Evolutionary conservation across 208 protist genomes (phyloP).

Genomic region (Leishmania lainsoni): DNA sequence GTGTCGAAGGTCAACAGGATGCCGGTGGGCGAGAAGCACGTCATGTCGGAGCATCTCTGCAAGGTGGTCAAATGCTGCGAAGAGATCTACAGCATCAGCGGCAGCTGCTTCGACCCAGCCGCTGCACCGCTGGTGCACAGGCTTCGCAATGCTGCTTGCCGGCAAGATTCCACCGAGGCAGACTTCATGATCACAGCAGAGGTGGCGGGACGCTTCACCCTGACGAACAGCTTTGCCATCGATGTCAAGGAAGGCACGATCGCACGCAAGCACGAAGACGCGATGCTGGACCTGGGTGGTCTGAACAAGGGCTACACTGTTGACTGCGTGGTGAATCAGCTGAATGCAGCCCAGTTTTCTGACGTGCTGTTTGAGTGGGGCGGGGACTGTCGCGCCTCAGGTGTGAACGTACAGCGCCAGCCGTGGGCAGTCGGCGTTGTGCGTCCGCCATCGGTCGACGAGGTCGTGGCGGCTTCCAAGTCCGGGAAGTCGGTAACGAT

Average conservation of each 20-base stretch:
- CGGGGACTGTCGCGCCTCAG: slow-evolving; percentile 48
- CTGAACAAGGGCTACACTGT: slow-evolving; percentile 67
- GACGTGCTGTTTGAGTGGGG: slow-evolving; percentile 69
- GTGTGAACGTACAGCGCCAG: slow-evolving; percentile 39
- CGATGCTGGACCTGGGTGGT: slow-evolving; percentile 57
- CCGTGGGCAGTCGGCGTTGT: slow-evolving; percentile 60
- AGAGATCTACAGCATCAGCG: slow-evolving; percentile 42
- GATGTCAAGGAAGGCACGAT: slow-evolving; percentile 46
- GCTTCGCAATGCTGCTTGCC: slow-evolving; percentile 33
- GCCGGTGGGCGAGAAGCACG: slow-evolving; percentile 40
- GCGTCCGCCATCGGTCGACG: slow-evolving; percentile 48
- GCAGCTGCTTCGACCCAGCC: slow-evolving; percentile 60
- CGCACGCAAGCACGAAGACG: slow-evolving; percentile 47
- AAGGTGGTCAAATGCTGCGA: slow-evolving; percentile 51
- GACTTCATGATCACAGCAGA: slow-evolving; percentile 32
- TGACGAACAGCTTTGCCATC: slow-evolving; percentile 48
- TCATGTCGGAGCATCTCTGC: slow-evolving; percentile 52
- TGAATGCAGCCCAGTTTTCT: slow-evolving; percentile 34
- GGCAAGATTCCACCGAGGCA: slow-evolving; percentile 10
- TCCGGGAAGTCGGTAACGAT: slow-evolving; percentile 35
- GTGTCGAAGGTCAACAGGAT: slow-evolving; percentile 51
- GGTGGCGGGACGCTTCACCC: slow-evolving; percentile 30
- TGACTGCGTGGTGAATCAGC: slow-evolving; percentile 55
- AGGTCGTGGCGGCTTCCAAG: slow-evolving; percentile 29
- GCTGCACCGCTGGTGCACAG: slow-evolving; percentile 30